These are phyloP conservation scores for Cytospora schulzeri DNA, from an alignment of 2,329 filamentous ascomycete genomes.

Conservation along the genomic window DNA sequence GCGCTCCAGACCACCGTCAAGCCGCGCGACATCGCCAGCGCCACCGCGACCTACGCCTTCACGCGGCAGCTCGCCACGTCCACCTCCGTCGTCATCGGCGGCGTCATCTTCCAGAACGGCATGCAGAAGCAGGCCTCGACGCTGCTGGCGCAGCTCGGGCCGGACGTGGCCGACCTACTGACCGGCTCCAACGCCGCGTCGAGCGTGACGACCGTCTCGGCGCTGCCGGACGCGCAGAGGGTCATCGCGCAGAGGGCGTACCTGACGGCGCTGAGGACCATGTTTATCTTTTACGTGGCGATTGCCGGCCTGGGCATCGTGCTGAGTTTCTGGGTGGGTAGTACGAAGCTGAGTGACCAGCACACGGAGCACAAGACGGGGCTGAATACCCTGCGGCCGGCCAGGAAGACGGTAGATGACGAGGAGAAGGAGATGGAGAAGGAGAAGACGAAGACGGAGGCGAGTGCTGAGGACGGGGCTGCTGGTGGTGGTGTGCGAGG, in stretches of 20 bases:
- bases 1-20: slow-evolving; percentile 65
- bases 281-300: slow-evolving; percentile 60
- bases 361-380: slow-evolving; percentile 63
- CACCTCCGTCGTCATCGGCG: slow-evolving; percentile 61
- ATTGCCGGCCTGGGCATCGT: slow-evolving; percentile 51
- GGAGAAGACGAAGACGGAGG: no score
- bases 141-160: slow-evolving; percentile 35
- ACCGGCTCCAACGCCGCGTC: slow-evolving; percentile 63
- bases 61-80: slow-evolving; percentile 59
- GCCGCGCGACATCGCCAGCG: slow-evolving; percentile 62
- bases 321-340: slow-evolving; percentile 50
- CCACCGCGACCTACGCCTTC: slow-evolving; percentile 64
- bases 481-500: not conserved
- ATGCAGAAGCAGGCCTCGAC: slow-evolving; percentile 41
- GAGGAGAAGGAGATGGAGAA: slow-evolving; percentile 31
- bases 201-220: slow-evolving; percentile 59
- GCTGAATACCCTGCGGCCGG: slow-evolving; percentile 44
- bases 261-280: slow-evolving; percentile 52
- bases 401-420: slow-evolving; percentile 37
- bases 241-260: slow-evolving; percentile 49
- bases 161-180: slow-evolving; percentile 52
- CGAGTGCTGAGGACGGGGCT: not conserved
- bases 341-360: slow-evolving; percentile 54
- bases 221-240: slow-evolving; percentile 50
- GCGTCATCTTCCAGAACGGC: slow-evolving; percentile 43